phyloP scores from a whole-genome alignment of 257 asterid genomes.

The Nicotiana paniculata region DNA sequence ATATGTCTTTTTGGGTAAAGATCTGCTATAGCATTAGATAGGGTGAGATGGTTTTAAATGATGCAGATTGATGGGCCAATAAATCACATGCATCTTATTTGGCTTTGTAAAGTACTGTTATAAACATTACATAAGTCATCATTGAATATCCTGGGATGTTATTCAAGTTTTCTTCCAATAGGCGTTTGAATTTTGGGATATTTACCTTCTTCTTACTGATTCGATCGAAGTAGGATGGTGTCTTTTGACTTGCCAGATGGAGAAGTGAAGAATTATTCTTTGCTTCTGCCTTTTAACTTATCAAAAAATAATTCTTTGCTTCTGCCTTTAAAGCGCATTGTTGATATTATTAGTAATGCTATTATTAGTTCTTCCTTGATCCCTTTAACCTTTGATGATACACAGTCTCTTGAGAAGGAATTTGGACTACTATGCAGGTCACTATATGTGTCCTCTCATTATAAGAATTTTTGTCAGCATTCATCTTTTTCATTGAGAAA shows the following conservation, averaged over 20 bases:
- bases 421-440: not conserved
- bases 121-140: not conserved
- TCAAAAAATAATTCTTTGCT: not conserved
- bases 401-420: not conserved
- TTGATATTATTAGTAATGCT: not conserved
- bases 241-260: not conserved
- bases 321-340: not conserved
- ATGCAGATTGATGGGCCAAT: not conserved
- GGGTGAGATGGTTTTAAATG: not conserved
- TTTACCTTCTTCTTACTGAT: not conserved
- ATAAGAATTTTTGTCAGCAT: not conserved
- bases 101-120: not conserved
- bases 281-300: not conserved
- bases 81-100: not conserved
- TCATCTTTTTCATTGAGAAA: not conserved
- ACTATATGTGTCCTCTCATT: not conserved
- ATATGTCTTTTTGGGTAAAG: not conserved
- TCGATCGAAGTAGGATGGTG: not conserved
- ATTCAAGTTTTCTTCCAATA: not conserved
- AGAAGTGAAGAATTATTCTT: not conserved
- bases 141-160: not conserved
- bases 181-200: not conserved
- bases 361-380: not conserved
- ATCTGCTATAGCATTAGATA: not conserved
- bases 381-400: not conserved